Conservation (phyloP, 2,329 filamentous ascomycete species). For the Ophiostoma fasciatum region DNA sequence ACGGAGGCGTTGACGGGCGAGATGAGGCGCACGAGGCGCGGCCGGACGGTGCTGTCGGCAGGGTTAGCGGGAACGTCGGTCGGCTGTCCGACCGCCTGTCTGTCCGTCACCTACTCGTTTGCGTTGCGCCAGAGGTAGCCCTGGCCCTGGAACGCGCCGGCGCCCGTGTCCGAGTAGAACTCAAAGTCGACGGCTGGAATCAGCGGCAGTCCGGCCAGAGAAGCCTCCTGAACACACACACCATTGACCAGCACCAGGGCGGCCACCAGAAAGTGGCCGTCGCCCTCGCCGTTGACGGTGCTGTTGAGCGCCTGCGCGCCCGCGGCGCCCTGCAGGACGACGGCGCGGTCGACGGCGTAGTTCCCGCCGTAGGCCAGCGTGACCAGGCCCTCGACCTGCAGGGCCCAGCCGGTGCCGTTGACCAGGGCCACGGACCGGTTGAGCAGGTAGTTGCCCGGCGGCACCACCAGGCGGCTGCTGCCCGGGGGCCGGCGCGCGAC, state of each 20-base stretch:
- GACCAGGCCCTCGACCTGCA: conserved; percentile 20
- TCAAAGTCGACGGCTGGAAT: conserved; percentile 26
- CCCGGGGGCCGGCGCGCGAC: conserved; percentile 9
- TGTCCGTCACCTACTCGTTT: conserved; percentile 1
- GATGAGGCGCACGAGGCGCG: conserved; percentile 27
- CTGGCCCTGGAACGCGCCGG: conserved; percentile 33
- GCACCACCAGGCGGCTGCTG: conserved; percentile 16
- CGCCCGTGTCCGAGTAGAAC: conserved; percentile 24
- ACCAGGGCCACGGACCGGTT: conserved; percentile 15
- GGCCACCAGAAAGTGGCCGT: conserved; percentile 16
- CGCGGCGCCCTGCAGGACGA: conserved; percentile 17
- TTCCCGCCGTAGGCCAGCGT: conserved; percentile 17
- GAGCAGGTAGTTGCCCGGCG: conserved; percentile 17
- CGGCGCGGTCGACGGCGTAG: conserved; percentile 16
- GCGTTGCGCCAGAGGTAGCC: conserved; percentile 26
- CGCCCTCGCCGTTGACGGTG: conserved; percentile 21
- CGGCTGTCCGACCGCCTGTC: not conserved
- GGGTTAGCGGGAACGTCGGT: not conserved
- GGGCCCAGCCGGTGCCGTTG: conserved; percentile 20
- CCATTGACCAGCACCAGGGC: conserved; percentile 19
- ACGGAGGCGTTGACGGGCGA: conserved; percentile 29
- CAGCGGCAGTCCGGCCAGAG: too few species aligned
- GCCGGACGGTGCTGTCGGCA: conserved; percentile 15
- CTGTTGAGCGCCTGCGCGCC: conserved; percentile 16
- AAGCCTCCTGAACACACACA: conserved; percentile 10